Percentiles rank a stretch among this genome's conserved stretches.
Conservation (phyloP, 2,329 filamentous ascomycete genomes). For the Drechslerella stenobrocha region DNA sequence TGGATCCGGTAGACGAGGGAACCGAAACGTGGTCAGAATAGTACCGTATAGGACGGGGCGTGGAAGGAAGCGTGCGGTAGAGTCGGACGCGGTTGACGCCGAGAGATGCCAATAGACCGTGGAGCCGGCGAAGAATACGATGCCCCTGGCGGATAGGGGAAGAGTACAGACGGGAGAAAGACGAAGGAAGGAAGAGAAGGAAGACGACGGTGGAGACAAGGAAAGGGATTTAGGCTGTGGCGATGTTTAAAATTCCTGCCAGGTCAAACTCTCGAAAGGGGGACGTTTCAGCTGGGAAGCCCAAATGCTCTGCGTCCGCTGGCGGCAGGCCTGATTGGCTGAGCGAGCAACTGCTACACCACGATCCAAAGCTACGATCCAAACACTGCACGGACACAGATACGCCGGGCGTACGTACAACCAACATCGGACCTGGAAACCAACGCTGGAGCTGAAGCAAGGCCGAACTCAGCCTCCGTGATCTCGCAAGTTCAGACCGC, state of each 20-base stretch:
- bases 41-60: neutral
- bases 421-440: too few relatives aligned
- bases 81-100: conserved; percentile 28
- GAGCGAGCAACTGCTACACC: neutral
- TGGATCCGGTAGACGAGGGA: conserved; percentile 8
- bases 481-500: neutral
- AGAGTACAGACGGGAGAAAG: too few relatives aligned
- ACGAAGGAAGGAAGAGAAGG: conserved; percentile 15
- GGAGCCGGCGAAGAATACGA: conserved; percentile 18
- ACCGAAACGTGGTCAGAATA: conserved; percentile 9
- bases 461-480: too few relatives aligned
- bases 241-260: conserved; percentile 47
- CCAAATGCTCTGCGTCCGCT: conserved; percentile 6
- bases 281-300: conserved; percentile 41
- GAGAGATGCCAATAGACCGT: conserved; percentile 3
- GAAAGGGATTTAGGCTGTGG: conserved; percentile 19
- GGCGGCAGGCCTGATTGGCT: conserved; percentile 3
- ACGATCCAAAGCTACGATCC: neutral
- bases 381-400: too few relatives aligned
- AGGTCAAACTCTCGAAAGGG: conserved; percentile 34
- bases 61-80: conserved; percentile 20
- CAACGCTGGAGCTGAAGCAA: too few relatives aligned
- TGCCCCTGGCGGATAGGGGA: conserved; percentile 7
- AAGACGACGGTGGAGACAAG: conserved; percentile 13
- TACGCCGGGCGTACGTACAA: too few relatives aligned